Evolutionary conservation across 305 asterid genomes (phyloP), one percentile per base, ranked within the genome.

Genomic region (Nicotiana rustica): DNA sequence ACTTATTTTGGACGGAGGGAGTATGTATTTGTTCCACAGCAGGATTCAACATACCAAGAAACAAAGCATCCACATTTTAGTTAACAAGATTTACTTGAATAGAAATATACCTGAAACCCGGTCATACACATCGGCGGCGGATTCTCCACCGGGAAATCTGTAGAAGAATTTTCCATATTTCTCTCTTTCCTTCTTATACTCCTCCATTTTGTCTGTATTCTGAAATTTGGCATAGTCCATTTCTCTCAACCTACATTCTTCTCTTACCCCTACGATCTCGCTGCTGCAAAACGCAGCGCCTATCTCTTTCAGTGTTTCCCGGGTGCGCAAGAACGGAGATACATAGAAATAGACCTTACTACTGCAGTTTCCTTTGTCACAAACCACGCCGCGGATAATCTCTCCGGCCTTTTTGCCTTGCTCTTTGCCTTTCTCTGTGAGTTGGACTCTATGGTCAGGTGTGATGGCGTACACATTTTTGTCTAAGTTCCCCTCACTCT

Each of bases 121-220:
- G 69, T 91, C 92, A 79, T 85, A 86, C 38, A 89, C 94, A 80
- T 89, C 89, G 12, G 94, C 92, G 31, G 88, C 85, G 18, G 92
- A 89, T 77, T 91, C 92, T 2, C 92, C 93, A 10, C 84, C 81
- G 0, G 92, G 93, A 21, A 90, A 86, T 13, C 91, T 44, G 61
- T 87, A 90, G 64, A 89, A 90, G 80, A 85, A 90, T 52, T 86
- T 86, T 0, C 94, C 93, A 21, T 86, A 91, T 52, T 80, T 83
- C 67, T 82, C 78, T 80, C 90, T 71, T 6, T 62, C 87, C 10
- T 66, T 68, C 85, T 91, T 91, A 41, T 68, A 87, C 86, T 82
- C 87, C 81, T 56, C 82, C 88, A 91, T 90, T 83, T 71, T 83
- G 29, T 87, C 91, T 56, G 82, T 60, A 13, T 85, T 90, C 78